These are phyloP conservation scores for Ramalina peruviana DNA, from an alignment of 495 filamentous ascomycete species.

Conservation along the genomic window DNA sequence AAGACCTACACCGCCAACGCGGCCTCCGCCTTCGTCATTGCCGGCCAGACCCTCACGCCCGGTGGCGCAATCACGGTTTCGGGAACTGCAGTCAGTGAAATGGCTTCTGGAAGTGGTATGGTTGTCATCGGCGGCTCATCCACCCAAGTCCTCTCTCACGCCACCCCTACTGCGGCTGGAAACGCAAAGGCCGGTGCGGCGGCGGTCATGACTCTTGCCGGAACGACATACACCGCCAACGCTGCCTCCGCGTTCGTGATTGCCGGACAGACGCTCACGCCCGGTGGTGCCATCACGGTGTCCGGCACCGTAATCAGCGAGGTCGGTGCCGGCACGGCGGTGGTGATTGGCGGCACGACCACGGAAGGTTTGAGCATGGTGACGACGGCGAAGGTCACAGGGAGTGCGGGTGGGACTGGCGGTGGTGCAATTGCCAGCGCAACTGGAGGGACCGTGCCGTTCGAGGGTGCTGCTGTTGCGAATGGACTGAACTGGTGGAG, in stretches of 20 bases:
- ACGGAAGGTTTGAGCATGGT: neutral
- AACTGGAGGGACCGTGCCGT: too few species aligned
- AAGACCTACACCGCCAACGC: conserved; percentile 1
- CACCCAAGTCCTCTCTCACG: neutral
- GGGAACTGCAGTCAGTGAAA: neutral
- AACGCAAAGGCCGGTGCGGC: neutral
- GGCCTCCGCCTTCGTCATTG: neutral
- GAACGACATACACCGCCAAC: neutral
- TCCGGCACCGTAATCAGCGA: neutral
- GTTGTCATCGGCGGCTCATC: neutral
- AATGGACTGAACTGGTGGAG: too few species aligned
- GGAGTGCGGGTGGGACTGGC: too few species aligned
- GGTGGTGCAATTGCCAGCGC: too few species aligned
- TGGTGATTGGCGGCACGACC: neutral
- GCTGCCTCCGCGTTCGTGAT: neutral
- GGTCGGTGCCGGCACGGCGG: neutral
- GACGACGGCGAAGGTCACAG: too few species aligned
- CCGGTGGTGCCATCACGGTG: neutral
- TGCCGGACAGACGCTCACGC: neutral
- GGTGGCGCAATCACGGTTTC: neutral
- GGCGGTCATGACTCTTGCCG: neutral
- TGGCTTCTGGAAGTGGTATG: neutral
- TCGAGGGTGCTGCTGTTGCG: too few species aligned
- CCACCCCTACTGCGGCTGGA: neutral
- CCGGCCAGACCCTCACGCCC: neutral